phyloP scores from a whole-genome alignment of 352 stramenopile species.

The Phytophthora melonis region DNA sequence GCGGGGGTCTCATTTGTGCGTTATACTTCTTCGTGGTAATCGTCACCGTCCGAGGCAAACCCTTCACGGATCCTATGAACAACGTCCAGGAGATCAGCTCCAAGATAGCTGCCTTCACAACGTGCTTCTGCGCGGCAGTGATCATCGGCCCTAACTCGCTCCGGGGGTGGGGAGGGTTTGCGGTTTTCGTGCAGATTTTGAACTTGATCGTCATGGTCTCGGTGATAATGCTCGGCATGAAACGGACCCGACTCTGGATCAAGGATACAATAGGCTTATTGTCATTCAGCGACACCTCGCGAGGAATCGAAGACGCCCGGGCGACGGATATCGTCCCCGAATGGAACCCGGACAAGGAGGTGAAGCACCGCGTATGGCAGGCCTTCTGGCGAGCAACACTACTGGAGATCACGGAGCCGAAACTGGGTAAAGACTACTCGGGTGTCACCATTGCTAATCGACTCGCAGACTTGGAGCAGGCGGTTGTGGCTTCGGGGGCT shows the following conservation, averaged over 20 bases:
- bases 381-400: slow-evolving; percentile 47
- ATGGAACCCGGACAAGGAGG: slow-evolving; percentile 50
- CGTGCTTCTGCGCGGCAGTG: slow-evolving; percentile 33
- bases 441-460: slow-evolving; percentile 30
- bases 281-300: slow-evolving; percentile 47
- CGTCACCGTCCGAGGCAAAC: slow-evolving; percentile 38
- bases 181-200: slow-evolving; percentile 45
- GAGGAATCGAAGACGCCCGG: slow-evolving; percentile 35
- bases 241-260: slow-evolving; percentile 31
- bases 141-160: slow-evolving; percentile 15
- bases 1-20: slow-evolving; percentile 8
- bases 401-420: slow-evolving; percentile 18
- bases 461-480: slow-evolving; percentile 30
- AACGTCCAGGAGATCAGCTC: slow-evolving; percentile 54
- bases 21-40: slow-evolving; percentile 37
- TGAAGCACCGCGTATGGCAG: slow-evolving; percentile 55
- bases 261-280: slow-evolving; percentile 44
- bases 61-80: slow-evolving; percentile 51
- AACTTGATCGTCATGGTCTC: slow-evolving; percentile 45
- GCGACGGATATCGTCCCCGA: slow-evolving; percentile 30
- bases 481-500: slow-evolving; percentile 30
- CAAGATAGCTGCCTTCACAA: slow-evolving; percentile 39
- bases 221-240: slow-evolving; percentile 43
- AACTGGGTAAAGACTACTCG: slow-evolving; percentile 14
- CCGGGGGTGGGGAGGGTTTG: slow-evolving; percentile 23